phyloP scores from a whole-genome alignment of 148 eudicot genomes.

The Camellia japonica region DNA sequence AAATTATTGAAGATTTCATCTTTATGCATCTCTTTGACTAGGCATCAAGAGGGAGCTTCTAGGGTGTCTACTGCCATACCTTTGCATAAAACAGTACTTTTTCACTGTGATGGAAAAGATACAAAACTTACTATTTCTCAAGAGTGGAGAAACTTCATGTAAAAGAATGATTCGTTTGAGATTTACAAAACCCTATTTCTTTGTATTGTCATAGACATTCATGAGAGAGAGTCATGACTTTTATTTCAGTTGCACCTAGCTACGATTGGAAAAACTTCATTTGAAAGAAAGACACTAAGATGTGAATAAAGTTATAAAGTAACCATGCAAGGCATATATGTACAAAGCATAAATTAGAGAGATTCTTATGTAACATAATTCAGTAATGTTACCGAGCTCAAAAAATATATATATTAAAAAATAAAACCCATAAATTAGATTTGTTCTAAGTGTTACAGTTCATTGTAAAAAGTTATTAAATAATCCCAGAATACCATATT shows the following conservation, averaged over 20 bases:
- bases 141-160: conserved; percentile 9
- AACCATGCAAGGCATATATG: background rate
- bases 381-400: too few species aligned
- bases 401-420: too few species aligned
- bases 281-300: background rate
- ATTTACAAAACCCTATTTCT: background rate
- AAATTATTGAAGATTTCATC: too few species aligned
- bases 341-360: background rate
- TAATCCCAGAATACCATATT: too few species aligned
- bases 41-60: background rate
- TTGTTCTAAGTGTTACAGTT: too few species aligned
- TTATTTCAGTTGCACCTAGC: background rate
- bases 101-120: background rate
- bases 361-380: too few species aligned
- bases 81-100: background rate
- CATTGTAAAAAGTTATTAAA: too few species aligned
- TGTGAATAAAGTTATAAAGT: background rate
- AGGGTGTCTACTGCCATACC: background rate
- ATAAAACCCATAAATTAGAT: too few species aligned
- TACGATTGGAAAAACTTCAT: background rate
- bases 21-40: too few species aligned
- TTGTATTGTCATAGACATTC: background rate
- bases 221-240: background rate
- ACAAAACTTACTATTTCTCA: background rate
- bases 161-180: conserved; percentile 4